A percentile compares a stretch with the other conserved stretches of the same genome.
These are phyloP conservation scores for Fraxinus americana DNA, from an alignment of 257 asterid species.

Conservation along the genomic window DNA sequence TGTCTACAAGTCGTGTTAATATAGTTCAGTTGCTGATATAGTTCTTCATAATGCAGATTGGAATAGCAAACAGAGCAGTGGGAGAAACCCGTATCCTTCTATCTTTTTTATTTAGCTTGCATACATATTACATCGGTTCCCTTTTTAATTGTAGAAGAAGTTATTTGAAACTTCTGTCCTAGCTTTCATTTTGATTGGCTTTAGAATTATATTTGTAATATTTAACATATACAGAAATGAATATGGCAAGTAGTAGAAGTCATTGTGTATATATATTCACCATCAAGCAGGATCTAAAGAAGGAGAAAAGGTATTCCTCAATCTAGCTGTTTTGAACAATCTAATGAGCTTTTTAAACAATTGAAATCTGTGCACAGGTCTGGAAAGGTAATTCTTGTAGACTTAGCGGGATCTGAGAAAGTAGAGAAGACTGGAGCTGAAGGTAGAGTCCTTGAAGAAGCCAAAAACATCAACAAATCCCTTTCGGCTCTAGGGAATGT, in stretches of 20 bases:
- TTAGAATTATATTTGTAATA: conserved; percentile 7
- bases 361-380: conserved; percentile 41
- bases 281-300: conserved; percentile 55
- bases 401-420: conserved; percentile 93
- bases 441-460: conserved; percentile 90
- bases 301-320: conserved; percentile 54
- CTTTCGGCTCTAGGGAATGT: conserved; percentile 88
- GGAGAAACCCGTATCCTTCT: conserved; percentile 86
- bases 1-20: conserved; percentile 9
- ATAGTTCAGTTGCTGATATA: conserved; percentile 21
- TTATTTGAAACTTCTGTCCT: not conserved
- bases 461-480: conserved; percentile 85
- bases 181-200: conserved; percentile 16
- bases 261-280: conserved; percentile 69
- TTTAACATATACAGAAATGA: conserved; percentile 69
- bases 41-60: conserved; percentile 50
- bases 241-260: conserved; percentile 85
- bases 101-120: conserved; percentile 11
- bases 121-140: not conserved
- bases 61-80: conserved; percentile 84
- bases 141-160: not conserved
- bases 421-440: conserved; percentile 90
- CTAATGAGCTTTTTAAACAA: conserved; percentile 17
- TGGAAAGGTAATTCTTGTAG: conserved; percentile 81
- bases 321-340: conserved; percentile 6